Percentiles rank a stretch among this genome's conserved stretches.
Evolutionary conservation across 1,284 basidiomycete species (phyloP).

Genomic region (Cutaneotrichosporon mucoides): DNA sequence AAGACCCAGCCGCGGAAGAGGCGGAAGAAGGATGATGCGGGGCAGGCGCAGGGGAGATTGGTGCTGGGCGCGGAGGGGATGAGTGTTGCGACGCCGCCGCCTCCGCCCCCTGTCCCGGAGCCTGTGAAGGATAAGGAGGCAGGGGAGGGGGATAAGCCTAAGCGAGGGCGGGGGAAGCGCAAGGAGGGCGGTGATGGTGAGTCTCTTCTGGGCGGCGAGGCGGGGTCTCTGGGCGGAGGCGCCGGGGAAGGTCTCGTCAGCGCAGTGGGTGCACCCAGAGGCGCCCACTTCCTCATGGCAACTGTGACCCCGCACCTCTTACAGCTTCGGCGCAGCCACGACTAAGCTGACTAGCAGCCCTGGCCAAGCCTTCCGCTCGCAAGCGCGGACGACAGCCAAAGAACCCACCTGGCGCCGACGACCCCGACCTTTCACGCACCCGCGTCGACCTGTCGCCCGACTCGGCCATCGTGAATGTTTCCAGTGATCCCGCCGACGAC

Average conservation of each 20-base stretch:
- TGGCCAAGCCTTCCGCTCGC: not conserved
- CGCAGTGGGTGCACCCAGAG: no score
- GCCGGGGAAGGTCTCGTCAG: no score
- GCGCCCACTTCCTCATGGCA: no score
- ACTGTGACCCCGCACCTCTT: no score
- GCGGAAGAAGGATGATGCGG: constrained; percentile 13
- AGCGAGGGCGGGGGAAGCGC: not conserved
- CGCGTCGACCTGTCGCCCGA: not conserved
- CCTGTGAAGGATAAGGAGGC: not conserved
- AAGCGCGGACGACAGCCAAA: not conserved
- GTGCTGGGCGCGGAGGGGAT: constrained; percentile 10
- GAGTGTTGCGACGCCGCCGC: constrained; percentile 9
- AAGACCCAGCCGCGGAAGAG: constrained; percentile 10
- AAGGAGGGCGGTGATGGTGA: constrained; percentile 1
- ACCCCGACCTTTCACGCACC: not conserved
- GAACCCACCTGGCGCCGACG: not conserved
- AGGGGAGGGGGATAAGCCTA: not conserved
- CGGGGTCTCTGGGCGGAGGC: not conserved
- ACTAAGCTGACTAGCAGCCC: not conserved
- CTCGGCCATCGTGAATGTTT: not conserved
- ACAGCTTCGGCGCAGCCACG: not conserved
- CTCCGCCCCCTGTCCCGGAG: not conserved
- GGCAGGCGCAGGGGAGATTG: constrained; percentile 7
- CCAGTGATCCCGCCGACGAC: not conserved
- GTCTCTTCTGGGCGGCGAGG: not conserved